These are phyloP conservation scores for Colletotrichum euphorbiae DNA, from an alignment of 2,329 filamentous ascomycete species.

Conservation along the genomic window DNA sequence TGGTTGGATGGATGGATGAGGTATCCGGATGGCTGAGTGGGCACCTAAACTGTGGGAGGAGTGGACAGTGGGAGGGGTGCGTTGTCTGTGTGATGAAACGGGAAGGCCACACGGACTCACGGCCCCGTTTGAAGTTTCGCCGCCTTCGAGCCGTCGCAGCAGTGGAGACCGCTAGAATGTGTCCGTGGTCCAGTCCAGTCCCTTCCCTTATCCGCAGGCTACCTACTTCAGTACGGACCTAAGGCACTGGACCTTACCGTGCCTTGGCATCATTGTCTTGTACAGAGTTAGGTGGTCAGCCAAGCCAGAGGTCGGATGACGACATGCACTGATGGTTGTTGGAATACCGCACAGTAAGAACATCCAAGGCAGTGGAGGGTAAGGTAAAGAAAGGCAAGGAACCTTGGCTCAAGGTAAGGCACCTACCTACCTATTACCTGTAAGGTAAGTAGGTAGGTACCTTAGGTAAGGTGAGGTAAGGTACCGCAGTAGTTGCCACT, in stretches of 20 bases:
- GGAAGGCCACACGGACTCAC: constrained; percentile 39
- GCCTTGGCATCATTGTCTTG: too few species aligned
- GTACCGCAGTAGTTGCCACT: neutral
- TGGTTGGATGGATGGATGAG: constrained; percentile 28
- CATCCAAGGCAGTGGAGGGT: neutral
- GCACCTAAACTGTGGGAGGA: neutral
- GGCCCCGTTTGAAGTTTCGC: constrained; percentile 39
- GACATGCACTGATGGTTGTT: neutral
- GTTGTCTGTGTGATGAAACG: constrained; percentile 38
- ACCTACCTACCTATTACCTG: too few species aligned
- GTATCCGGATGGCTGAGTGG: too few species aligned
- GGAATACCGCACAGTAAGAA: neutral
- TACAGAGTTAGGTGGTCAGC: neutral
- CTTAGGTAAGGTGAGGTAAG: neutral
- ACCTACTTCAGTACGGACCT: too few species aligned
- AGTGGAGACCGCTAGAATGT: constrained; percentile 21
- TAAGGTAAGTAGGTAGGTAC: too few species aligned
- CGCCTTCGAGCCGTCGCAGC: constrained; percentile 30
- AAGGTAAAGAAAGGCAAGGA: neutral
- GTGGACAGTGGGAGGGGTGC: constrained; percentile 1
- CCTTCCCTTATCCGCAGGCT: constrained; percentile 12
- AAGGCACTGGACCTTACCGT: too few species aligned
- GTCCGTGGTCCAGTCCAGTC: too few species aligned
- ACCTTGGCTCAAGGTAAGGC: too few species aligned
- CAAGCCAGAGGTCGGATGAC: neutral